Conservation (phyloP, 2,329 filamentous ascomycete species). For the Colletotrichum endophyticum region DNA sequence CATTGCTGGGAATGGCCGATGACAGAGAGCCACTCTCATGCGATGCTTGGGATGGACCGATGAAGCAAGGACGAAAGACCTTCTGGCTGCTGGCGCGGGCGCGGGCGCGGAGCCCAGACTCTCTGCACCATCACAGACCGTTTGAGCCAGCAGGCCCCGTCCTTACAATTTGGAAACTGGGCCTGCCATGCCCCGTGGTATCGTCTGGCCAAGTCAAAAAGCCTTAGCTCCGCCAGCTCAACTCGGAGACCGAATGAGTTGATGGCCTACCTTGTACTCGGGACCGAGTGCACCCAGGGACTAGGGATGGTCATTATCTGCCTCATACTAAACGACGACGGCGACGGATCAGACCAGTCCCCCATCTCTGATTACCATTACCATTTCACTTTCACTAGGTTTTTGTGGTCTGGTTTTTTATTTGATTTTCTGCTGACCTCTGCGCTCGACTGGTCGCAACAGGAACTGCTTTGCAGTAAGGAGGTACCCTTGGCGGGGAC, state of each 20-base stretch:
- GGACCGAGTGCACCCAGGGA: neutral
- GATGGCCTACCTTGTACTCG: neutral
- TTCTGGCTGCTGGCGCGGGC: neutral
- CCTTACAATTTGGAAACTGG: conserved; percentile 7
- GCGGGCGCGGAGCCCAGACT: neutral
- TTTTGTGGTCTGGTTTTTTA: neutral
- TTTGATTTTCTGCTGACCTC: neutral
- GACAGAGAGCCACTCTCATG: neutral
- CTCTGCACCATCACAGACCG: neutral
- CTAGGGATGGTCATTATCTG: neutral
- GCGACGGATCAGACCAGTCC: neutral
- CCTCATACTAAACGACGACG: neutral
- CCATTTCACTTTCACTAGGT: neutral
- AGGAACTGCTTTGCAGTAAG: neutral
- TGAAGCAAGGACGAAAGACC: neutral
- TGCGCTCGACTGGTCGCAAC: neutral
- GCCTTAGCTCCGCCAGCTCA: neutral
- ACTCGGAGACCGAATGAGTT: neutral
- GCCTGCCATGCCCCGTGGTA: neutral
- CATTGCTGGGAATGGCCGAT: neutral
- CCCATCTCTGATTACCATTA: neutral
- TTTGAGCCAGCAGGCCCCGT: conserved; percentile 15
- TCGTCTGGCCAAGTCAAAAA: neutral
- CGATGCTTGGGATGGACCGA: neutral
- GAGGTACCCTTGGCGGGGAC: neutral